Conservation (phyloP, 1,139 yeast genomes). For the Debaryomycetaceae sp. region DNA sequence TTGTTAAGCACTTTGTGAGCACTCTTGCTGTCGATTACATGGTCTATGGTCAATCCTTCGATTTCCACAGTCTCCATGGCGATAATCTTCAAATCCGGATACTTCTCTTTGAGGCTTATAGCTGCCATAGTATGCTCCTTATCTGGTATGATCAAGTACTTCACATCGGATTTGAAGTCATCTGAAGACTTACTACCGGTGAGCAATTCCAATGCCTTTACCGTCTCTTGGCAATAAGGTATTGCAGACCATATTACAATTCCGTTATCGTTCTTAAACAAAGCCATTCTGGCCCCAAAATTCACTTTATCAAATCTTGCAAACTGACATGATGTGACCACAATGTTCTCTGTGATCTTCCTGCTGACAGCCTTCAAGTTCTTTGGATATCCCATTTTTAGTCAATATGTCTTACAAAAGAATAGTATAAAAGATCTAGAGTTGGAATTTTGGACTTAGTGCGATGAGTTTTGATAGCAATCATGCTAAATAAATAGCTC, state of each 20-base stretch:
- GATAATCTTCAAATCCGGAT: conserved; percentile 40
- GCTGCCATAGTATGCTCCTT: conserved; percentile 45
- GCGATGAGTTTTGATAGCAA: no score
- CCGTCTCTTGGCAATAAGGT: conserved; percentile 41
- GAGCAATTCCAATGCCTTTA: conserved; percentile 25
- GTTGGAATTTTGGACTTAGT: no score
- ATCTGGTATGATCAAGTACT: conserved; percentile 41
- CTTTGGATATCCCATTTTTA: conserved; percentile 6
- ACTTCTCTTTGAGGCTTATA: conserved; percentile 35
- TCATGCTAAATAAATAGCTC: no score
- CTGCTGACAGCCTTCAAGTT: conserved; percentile 5
- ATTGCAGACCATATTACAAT: conserved; percentile 50
- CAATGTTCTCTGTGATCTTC: conserved; percentile 5
- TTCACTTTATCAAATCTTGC: conserved; percentile 24
- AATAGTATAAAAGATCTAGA: no score
- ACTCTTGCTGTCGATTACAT: conserved; percentile 17
- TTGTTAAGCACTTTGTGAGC: conserved; percentile 28
- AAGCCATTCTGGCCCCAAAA: conserved; percentile 52
- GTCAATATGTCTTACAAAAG: no score
- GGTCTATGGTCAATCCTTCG: conserved; percentile 24
- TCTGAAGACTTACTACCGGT: conserved; percentile 18
- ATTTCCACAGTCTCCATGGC: conserved; percentile 33
- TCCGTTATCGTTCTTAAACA: conserved; percentile 25
- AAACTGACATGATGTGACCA: conserved; percentile 22
- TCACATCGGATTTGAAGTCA: conserved; percentile 15